phyloP scores from a whole-genome alignment of 1,284 basidiomycete species.

The Ustilago cynodontis region DNA sequence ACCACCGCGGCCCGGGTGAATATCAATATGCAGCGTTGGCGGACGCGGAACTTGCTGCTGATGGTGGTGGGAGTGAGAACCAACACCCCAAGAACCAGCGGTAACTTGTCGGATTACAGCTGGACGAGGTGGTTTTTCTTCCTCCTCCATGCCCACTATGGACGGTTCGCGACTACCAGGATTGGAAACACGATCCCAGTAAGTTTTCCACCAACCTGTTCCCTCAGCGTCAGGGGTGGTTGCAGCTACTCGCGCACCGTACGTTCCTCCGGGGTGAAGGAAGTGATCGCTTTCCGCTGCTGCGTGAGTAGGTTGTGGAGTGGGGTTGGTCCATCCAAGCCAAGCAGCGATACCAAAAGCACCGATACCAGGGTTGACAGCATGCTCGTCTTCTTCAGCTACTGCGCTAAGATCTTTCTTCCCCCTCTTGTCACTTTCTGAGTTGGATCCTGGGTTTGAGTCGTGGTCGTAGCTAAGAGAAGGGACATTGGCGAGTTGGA shows the following conservation, averaged over 20 bases:
- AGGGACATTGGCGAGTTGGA: constrained; percentile 41
- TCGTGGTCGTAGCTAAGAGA: constrained; percentile 31
- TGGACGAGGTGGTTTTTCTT: constrained; percentile 17
- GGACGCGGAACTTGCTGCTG: neutral
- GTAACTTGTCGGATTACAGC: constrained; percentile 36
- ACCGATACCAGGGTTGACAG: constrained; percentile 22
- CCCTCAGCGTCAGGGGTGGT: constrained; percentile 8
- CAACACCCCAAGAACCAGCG: constrained; percentile 38
- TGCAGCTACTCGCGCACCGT: neutral
- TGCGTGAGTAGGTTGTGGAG: neutral
- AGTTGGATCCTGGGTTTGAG: neutral
- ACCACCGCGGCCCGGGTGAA: neutral
- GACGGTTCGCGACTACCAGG: constrained; percentile 30
- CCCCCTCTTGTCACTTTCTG: neutral
- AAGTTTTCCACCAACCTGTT: constrained; percentile 40
- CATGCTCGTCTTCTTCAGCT: constrained; percentile 18
- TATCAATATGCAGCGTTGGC: constrained; percentile 24
- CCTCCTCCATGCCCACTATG: constrained; percentile 16
- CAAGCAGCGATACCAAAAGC: constrained; percentile 39
- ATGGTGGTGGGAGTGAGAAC: neutral
- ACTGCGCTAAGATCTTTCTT: constrained; percentile 15
- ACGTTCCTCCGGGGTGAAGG: constrained; percentile 6
- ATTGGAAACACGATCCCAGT: constrained; percentile 39
- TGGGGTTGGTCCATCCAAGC: constrained; percentile 31
- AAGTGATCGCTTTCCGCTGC: neutral